These are phyloP conservation scores for Hypoxylon subgilvum DNA, from an alignment of 495 filamentous ascomycete species.

Conservation along the genomic window DNA sequence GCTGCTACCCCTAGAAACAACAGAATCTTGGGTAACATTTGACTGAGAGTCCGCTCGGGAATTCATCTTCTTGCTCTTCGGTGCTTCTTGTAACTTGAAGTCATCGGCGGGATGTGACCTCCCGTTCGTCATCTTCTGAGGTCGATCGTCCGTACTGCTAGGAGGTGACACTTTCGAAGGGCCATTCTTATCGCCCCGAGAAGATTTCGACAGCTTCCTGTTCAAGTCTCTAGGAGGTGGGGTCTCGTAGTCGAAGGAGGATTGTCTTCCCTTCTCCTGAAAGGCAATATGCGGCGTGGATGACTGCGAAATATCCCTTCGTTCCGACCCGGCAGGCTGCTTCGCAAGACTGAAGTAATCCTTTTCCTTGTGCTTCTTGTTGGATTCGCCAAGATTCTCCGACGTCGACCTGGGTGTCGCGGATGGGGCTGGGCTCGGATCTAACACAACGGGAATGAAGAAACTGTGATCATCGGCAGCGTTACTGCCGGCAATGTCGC, in stretches of 20 bases:
- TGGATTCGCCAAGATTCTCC: slow-evolving; percentile 47
- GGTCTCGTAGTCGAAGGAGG: slow-evolving; percentile 57
- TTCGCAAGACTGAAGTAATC: slow-evolving; percentile 60
- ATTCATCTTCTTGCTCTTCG: slow-evolving; percentile 67
- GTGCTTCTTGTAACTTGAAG: slow-evolving; percentile 79
- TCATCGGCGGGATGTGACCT: slow-evolving; percentile 51
- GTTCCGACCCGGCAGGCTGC: slow-evolving; percentile 39
- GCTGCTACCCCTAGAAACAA: slow-evolving; percentile 36
- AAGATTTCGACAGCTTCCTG: slow-evolving; percentile 55
- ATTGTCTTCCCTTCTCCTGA: slow-evolving; percentile 80
- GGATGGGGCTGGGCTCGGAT: slow-evolving; percentile 74
- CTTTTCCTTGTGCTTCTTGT: slow-evolving; percentile 53
- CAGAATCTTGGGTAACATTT: slow-evolving; percentile 39
- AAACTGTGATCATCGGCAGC: slow-evolving; percentile 71
- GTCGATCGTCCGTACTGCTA: slow-evolving; percentile 48
- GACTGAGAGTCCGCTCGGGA: slow-evolving; percentile 72
- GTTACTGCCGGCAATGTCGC: slow-evolving; percentile 57
- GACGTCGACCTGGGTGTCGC: slow-evolving; percentile 66
- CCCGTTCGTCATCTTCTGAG: slow-evolving; percentile 43
- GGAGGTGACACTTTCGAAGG: slow-evolving; percentile 51
- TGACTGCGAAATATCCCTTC: slow-evolving; percentile 50
- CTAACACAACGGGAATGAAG: slow-evolving; percentile 88
- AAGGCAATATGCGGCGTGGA: slow-evolving; percentile 88
- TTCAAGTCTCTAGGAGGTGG: slow-evolving; percentile 48
- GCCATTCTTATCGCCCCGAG: slow-evolving; percentile 44